A percentile compares a stretch with the other conserved stretches of the same genome.
Conservation (phyloP, 768 basidiomycete species). For the Auricularia cornea region DNA sequence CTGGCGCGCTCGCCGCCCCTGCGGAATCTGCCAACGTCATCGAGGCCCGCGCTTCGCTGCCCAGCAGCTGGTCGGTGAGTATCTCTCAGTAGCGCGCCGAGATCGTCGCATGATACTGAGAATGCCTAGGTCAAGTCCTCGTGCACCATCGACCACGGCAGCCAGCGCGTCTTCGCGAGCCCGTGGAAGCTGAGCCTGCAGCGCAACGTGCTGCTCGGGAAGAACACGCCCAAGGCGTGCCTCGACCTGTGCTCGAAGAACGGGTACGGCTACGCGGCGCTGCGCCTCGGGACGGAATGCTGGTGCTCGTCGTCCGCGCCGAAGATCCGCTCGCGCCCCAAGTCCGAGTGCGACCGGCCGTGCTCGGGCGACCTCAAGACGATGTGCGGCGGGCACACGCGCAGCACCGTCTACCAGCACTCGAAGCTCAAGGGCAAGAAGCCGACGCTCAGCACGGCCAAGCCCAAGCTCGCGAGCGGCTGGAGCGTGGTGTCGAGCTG, state of each 20-base stretch:
- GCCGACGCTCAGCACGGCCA: background rate
- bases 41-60: background rate
- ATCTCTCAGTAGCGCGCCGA: too few species aligned
- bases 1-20: background rate
- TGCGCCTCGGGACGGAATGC: background rate
- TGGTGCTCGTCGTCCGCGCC: background rate
- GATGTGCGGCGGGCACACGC: background rate
- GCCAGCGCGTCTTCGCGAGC: background rate
- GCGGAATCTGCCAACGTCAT: background rate
- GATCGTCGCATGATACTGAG: too few species aligned
- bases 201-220: background rate
- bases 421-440: background rate
- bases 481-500: background rate
- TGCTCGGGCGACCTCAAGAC: background rate
- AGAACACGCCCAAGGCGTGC: background rate
- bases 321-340: background rate
- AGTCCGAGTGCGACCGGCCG: background rate
- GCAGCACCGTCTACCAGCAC: background rate
- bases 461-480: background rate
- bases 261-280: background rate
- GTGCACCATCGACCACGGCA: background rate
- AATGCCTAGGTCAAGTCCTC: background rate
- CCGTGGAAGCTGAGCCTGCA: background rate
- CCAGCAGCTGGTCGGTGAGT: background rate
- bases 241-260: background rate